Evolutionary conservation across 2,329 filamentous ascomycete genomes (phyloP).

Genomic region (Hypoxylon sp.): DNA sequence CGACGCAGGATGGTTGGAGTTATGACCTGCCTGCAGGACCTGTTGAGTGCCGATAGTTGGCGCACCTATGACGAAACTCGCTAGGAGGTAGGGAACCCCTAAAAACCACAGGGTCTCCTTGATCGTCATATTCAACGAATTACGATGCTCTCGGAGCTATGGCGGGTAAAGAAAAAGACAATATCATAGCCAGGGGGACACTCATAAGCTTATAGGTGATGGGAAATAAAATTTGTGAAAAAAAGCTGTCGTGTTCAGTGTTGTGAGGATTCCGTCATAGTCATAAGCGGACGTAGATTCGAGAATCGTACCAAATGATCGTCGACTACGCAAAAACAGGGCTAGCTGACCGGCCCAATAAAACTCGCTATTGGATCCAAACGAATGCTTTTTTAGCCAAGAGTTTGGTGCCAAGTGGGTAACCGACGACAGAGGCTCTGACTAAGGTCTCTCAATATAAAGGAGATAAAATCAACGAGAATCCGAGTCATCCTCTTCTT

Average conservation of each 20-base stretch:
- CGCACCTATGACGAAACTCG: slow-evolving; percentile 40
- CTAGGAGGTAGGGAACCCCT: slow-evolving; percentile 41
- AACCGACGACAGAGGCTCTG: slow-evolving; percentile 10
- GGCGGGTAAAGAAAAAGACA: slow-evolving; percentile 5
- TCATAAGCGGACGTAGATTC: slow-evolving; percentile 28
- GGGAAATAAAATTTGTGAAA: slow-evolving; percentile 2
- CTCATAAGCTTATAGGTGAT: slow-evolving; percentile 16
- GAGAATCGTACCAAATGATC: slow-evolving; percentile 28
- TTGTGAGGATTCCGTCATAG: slow-evolving; percentile 30
- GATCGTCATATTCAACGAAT: slow-evolving; percentile 37
- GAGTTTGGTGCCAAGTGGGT: slow-evolving; percentile 25
- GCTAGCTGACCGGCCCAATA: slow-evolving; percentile 30
- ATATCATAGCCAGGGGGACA: slow-evolving; percentile 9
- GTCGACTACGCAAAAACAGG: slow-evolving; percentile 22
- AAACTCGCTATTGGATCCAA: slow-evolving; percentile 13
- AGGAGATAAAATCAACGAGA: no score
- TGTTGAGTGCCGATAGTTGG: slow-evolving; percentile 39
- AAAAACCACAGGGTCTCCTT: slow-evolving; percentile 35
- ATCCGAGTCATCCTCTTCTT: neutral
- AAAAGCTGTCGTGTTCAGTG: slow-evolving; percentile 17
- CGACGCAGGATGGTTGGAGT: slow-evolving; percentile 36
- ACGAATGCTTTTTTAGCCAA: slow-evolving; percentile 21
- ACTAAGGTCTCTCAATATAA: slow-evolving; percentile 2
- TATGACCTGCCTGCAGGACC: slow-evolving; percentile 40
- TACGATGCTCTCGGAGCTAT: slow-evolving; percentile 32